Evolutionary conservation across 202 grass and related monocot genomes (phyloP).

Genomic region (Carex arenaria): DNA sequence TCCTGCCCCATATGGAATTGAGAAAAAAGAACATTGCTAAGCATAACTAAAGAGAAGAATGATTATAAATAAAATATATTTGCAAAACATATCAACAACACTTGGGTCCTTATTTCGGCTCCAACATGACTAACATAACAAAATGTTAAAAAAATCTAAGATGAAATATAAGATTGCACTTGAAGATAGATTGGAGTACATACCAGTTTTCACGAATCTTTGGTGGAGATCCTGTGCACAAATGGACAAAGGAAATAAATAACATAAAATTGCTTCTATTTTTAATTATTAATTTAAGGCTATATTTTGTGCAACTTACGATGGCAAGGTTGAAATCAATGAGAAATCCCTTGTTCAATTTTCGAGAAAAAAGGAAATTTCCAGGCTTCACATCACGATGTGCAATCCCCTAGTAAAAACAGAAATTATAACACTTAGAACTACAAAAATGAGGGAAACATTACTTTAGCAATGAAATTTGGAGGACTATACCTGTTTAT

Average conservation of each 20-base stretch:
- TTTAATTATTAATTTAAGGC: background rate
- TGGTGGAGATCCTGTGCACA: slow-evolving; percentile 74
- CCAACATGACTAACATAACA: background rate
- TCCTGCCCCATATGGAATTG: background rate
- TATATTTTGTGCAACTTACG: slow-evolving; percentile 40
- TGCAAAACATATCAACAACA: background rate
- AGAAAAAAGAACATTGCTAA: background rate
- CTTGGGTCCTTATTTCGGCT: background rate
- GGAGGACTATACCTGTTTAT: slow-evolving; percentile 56
- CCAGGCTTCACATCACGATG: slow-evolving; percentile 97
- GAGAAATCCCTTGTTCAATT: slow-evolving; percentile 63
- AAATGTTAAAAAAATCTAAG: background rate
- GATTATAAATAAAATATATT: background rate
- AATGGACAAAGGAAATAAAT: slow-evolving; percentile 11
- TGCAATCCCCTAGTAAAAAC: slow-evolving; percentile 55
- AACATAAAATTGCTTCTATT: slow-evolving; percentile 1
- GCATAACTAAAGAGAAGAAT: background rate
- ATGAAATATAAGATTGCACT: background rate
- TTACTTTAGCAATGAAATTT: slow-evolving; percentile 24
- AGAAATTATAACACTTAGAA: slow-evolving; percentile 10
- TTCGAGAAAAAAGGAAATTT: slow-evolving; percentile 87
- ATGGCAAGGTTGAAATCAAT: slow-evolving; percentile 97
- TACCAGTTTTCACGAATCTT: slow-evolving; percentile 61
- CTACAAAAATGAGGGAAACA: slow-evolving; percentile 13
- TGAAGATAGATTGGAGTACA: slow-evolving; percentile 20